Evolutionary conservation across 1,284 basidiomycete species (phyloP), one percentile per base, ranked within the genome.

Genomic region (Rhodotorula sp.): DNA sequence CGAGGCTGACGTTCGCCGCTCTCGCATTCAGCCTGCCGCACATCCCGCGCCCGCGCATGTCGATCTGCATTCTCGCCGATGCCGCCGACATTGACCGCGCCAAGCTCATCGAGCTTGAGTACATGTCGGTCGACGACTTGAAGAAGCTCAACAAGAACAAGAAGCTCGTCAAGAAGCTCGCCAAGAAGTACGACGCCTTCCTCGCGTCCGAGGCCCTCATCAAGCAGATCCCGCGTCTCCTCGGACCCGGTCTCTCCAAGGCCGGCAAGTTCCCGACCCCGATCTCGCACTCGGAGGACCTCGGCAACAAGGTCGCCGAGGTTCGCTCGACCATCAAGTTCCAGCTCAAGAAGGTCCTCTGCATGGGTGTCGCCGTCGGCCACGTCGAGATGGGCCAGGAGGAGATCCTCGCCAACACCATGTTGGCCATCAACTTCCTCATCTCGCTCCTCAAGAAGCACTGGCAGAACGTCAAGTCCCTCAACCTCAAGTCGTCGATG

Each of bases 61-160:
- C 91, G 80, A 90, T 99, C 82, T 98, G 95, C 88, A 97, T 99
- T 88, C 91, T 99, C 79, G 95, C 95, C 76, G 95, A 99, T 85
- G 95, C 95, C 62, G 90, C 91, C 81, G 97, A 99, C 84, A 97
- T 99, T 83, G 95, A 99, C 85, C 92, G 93, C 81, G 94, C 94
- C 70, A 97, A 97, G 87, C 90, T 94, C 83, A 95, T 97, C 78
- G 91, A 93, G 79, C 89, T 97, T 77, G 94, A 97, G 74, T 78
- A 95, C 86, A 98, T 97, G 95, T 95, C 93, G 78, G 97, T 98
- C 79, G 95, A 99, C 81, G 95, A 99, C 85, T 87, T 99, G 85
- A 99, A 99, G 86, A 99, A 99, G 92, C 88, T 97, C 79, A 97
- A 97, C 90, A 97, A 97, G 87, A 99, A 99, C 89, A 99, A 99